phyloP scores from a whole-genome alignment of 73 alveolate species.

The Loxodes magnus region DNA sequence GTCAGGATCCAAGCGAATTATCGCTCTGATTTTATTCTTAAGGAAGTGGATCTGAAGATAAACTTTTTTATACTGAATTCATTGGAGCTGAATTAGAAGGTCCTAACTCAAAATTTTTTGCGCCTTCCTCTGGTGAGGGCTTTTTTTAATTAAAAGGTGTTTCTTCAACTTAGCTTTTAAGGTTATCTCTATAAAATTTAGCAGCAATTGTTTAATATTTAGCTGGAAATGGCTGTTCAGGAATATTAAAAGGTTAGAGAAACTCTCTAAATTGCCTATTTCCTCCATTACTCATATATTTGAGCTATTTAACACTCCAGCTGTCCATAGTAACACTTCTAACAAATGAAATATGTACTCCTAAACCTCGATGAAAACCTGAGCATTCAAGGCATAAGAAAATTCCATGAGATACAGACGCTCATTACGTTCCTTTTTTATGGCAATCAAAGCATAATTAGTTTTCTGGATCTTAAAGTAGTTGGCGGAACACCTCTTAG shows the following conservation, averaged over 20 bases:
- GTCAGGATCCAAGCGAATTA: not conserved
- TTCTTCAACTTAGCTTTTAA: constrained; percentile 2
- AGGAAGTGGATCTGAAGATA: too few relatives aligned
- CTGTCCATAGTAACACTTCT: constrained; percentile 78
- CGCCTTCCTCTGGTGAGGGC: not conserved
- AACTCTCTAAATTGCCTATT: constrained; percentile 68
- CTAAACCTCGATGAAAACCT: constrained; percentile 83
- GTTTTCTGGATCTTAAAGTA: constrained; percentile 4
- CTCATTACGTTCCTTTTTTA: constrained; percentile 74
- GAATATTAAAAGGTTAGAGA: constrained; percentile 19
- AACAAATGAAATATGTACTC: constrained; percentile 68
- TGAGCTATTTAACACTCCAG: constrained; percentile 74
- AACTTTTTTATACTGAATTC: not conserved
- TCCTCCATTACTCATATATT: constrained; percentile 78
- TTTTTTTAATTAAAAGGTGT: not conserved
- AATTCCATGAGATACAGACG: constrained; percentile 78
- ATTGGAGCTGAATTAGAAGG: not conserved
- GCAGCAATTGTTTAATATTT: constrained; percentile 68
- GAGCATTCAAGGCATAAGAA: constrained; percentile 86
- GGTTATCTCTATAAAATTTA: constrained; percentile 50
- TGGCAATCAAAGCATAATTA: constrained; percentile 83
- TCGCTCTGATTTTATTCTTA: not conserved
- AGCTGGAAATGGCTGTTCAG: not conserved
- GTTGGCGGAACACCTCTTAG: constrained; percentile 5
- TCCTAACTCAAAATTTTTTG: not conserved